A percentile compares a stretch with the other conserved stretches of the same genome.
phyloP scores from a whole-genome alignment of 2,329 filamentous ascomycete species.

The Cylindrodendrum hubeiense region DNA sequence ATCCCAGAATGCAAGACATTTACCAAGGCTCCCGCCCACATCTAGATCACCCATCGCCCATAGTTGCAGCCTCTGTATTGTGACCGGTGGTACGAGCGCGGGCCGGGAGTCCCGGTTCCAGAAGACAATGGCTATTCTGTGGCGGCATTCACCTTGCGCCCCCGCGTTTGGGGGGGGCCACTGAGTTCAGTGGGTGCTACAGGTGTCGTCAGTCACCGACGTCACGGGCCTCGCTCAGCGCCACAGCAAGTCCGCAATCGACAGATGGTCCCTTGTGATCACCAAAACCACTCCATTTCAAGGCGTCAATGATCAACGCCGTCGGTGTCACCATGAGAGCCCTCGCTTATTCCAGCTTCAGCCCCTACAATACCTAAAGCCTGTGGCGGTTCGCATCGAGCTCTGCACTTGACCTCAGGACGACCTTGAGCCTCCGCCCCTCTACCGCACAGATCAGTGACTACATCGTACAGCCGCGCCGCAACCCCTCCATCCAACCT shows the following conservation, averaged over 20 bases:
- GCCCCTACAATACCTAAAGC: background rate
- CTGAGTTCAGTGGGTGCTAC: background rate
- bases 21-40: background rate
- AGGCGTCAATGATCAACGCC: slow-evolving; percentile 13
- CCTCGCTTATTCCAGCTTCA: background rate
- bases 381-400: background rate
- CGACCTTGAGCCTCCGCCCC: background rate
- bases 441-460: background rate
- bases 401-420: background rate
- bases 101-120: background rate
- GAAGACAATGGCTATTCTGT: background rate
- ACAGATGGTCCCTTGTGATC: slow-evolving; percentile 22
- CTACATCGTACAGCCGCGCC: slow-evolving; percentile 10
- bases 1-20: slow-evolving; percentile 17
- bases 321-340: slow-evolving; percentile 12
- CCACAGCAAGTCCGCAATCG: slow-evolving; percentile 21
- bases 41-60: background rate
- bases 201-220: slow-evolving; percentile 16
- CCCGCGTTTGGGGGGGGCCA: slow-evolving; percentile 1
- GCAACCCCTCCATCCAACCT: slow-evolving; percentile 22
- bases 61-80: background rate
- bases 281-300: slow-evolving; percentile 22
- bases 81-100: background rate
- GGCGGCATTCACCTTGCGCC: slow-evolving; percentile 10
- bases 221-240: slow-evolving; percentile 20